Evolutionary conservation across 2,329 filamentous ascomycete genomes (phyloP), one percentile per base, ranked within the genome.

Genomic region (Talaromyces sp.): DNA sequence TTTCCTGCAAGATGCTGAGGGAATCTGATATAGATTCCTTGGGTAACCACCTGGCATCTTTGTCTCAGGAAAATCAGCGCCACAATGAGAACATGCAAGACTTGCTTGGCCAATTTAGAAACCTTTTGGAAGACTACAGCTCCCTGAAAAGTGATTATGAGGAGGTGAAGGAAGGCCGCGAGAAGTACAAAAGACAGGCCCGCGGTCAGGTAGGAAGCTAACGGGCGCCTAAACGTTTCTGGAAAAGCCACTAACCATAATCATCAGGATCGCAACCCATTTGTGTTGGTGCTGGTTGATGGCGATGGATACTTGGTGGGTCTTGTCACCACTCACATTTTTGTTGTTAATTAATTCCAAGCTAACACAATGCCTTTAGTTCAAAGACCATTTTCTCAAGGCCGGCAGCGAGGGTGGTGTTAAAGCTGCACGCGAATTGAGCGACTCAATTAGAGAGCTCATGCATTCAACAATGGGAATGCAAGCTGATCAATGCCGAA

Each of bases 261-360:
- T 17, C 2, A 0, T 17, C 63, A 77, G 62, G 71, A 82, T 20
- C 77, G 80, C 17, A 82, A 82, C 55, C 79, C 83, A 0, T 87
- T 86, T 58, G 82, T 83, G 1, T 73, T 87, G 2, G 79, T 87
- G 6, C 71, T 87, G 0, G 71, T 87, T 11, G 84, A 87, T 51
- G 85, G 83, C 17, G 83, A 87, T 66, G 82, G 81, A 43, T 86
- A 86, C 60, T 62, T 79, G 19, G 63, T 72, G 39, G 52, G 65
- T 46, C 36, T 43, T n/a, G n/a, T n/a, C n/a, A 6, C 2, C 1
- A 1, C 9, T 14, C n/a, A 20, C 24, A n/a, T 29, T 40, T 24
- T 17, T 14, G 6, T 20, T 33, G 1, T 27, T 20, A 22, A 4
- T 14, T 6, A 1, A 24, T 20, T 27, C n/a, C 9, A 3, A 39